These are phyloP conservation scores for Closterium sp. DNA, from an alignment of 139 green algal genomes.

Conservation along the genomic window DNA sequence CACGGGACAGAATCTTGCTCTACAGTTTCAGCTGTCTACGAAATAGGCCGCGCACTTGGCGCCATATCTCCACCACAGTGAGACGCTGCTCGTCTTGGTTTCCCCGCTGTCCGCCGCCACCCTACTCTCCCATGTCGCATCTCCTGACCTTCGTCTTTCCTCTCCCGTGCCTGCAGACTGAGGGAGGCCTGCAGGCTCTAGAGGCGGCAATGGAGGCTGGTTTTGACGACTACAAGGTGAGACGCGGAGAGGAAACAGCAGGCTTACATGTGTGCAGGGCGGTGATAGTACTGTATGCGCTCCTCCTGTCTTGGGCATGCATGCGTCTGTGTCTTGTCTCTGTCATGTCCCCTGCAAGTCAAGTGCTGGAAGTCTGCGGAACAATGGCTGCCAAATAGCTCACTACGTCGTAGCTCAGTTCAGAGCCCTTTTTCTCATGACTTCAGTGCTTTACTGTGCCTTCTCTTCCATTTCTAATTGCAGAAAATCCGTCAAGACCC, in stretches of 20 bases:
- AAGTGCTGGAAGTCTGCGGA: too few species aligned
- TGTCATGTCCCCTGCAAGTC: too few species aligned
- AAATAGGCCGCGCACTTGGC: too few species aligned
- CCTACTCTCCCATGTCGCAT: neutral
- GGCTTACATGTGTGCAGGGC: neutral
- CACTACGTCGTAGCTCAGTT: too few species aligned
- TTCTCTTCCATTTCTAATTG: neutral
- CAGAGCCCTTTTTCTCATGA: neutral
- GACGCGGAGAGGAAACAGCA: neutral
- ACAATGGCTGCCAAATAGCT: neutral
- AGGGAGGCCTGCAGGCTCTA: conserved; percentile 80
- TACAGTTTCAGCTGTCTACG: too few species aligned
- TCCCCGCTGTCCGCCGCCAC: too few species aligned
- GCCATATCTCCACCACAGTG: too few species aligned
- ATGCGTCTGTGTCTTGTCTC: too few species aligned
- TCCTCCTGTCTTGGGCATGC: too few species aligned
- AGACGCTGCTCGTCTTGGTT: too few species aligned
- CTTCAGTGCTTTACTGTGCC: neutral
- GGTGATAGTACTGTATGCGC: neutral
- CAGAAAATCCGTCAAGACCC: conserved; percentile 74
- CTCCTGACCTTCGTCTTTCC: neutral
- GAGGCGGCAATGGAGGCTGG: conserved; percentile 74
- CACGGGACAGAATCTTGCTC: too few species aligned
- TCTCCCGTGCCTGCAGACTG: conserved; percentile 57
- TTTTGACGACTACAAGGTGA: conserved; percentile 83